Evolutionary conservation across 805 yeast species (phyloP).

Genomic region (Metschnikowia orientalis): DNA sequence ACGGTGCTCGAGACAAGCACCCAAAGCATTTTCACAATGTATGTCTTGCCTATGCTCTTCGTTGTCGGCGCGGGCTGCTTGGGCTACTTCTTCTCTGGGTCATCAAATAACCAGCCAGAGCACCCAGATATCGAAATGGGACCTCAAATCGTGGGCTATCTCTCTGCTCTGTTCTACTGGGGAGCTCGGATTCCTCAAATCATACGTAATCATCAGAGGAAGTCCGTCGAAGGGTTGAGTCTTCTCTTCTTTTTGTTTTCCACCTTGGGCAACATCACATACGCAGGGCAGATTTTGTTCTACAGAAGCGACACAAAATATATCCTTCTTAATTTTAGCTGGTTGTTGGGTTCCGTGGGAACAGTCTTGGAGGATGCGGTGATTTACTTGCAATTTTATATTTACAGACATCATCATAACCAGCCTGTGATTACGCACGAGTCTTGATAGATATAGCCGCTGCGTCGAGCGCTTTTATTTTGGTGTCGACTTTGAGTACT

Average conservation of each 20-base stretch:
- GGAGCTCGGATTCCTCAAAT: constrained; percentile 80
- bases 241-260: constrained; percentile 74
- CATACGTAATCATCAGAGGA: constrained; percentile 67
- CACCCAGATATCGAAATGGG: constrained; percentile 39
- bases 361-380: constrained; percentile 67
- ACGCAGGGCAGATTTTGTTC: constrained; percentile 66
- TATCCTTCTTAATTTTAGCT: constrained; percentile 58
- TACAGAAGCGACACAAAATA: constrained; percentile 61
- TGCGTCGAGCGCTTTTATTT: no score
- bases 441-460: constrained; percentile 2
- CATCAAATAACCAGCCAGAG: constrained; percentile 19
- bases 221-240: constrained; percentile 82
- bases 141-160: constrained; percentile 67
- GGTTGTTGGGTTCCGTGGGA: constrained; percentile 77
- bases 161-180: constrained; percentile 63
- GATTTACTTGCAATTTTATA: constrained; percentile 64
- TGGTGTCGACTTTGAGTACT: no score
- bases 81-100: constrained; percentile 50
- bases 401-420: constrained; percentile 40
- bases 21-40: constrained; percentile 45
- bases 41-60: constrained; percentile 55
- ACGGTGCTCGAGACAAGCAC: constrained; percentile 45
- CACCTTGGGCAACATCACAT: constrained; percentile 69
- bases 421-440: constrained; percentile 3
- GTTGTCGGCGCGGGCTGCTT: constrained; percentile 59